These are phyloP conservation scores for Hygrocybe coccinea DNA, from an alignment of 768 basidiomycete species.

Conservation along the genomic window DNA sequence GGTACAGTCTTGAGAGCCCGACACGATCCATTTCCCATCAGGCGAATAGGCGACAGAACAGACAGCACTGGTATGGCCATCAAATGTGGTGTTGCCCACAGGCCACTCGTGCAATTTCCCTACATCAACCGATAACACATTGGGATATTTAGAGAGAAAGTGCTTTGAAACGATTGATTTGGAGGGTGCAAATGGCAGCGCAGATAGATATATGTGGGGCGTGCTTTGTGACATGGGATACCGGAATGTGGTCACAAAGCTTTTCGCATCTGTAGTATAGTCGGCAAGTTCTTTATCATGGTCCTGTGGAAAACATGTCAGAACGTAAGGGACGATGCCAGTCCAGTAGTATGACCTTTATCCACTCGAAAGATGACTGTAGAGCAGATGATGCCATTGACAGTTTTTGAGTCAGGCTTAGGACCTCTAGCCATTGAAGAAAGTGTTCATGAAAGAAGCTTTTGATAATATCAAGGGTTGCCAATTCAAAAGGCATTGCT, in stretches of 20 bases:
- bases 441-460: slow-evolving; percentile 23
- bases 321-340: background rate
- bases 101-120: background rate
- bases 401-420: slow-evolving; percentile 22
- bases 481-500: slow-evolving; percentile 8
- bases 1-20: slow-evolving; percentile 13
- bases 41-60: slow-evolving; percentile 13
- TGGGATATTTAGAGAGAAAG: slow-evolving; percentile 5
- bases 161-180: slow-evolving; percentile 19
- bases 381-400: slow-evolving; percentile 8
- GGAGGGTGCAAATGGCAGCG: slow-evolving; percentile 31
- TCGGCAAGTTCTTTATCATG: background rate
- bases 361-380: too few relatives aligned
- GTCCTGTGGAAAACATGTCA: background rate
- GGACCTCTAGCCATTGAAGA: slow-evolving; percentile 37
- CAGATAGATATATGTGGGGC: slow-evolving; percentile 39
- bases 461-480: background rate
- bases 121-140: background rate
- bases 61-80: background rate
- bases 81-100: background rate
- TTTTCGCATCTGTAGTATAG: slow-evolving; percentile 20
- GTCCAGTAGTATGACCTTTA: too few relatives aligned
- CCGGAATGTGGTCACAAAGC: slow-evolving; percentile 29
- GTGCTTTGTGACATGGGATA: slow-evolving; percentile 6
- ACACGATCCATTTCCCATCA: slow-evolving; percentile 12